Evolutionary conservation across 495 filamentous ascomycete genomes (phyloP).

Genomic region (Podospora bellae-mahoneyi): DNA sequence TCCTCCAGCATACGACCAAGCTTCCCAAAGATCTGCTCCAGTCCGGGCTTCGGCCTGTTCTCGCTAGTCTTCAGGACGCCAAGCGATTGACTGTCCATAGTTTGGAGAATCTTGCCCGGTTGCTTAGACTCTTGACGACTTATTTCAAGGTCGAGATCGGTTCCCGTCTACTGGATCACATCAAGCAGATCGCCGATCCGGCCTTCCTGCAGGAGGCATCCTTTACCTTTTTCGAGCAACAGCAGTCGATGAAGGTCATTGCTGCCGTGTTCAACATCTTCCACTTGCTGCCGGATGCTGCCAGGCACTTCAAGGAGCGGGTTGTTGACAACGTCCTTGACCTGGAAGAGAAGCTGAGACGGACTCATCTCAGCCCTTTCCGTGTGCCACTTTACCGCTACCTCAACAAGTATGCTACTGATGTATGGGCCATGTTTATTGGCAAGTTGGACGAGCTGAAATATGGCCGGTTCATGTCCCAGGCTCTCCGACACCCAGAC

Average conservation of each 20-base stretch:
- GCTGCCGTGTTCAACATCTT: constrained; percentile 94
- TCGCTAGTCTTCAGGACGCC: constrained; percentile 93
- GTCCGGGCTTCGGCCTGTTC: constrained; percentile 86
- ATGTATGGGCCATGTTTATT: constrained; percentile 76
- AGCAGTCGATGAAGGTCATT: constrained; percentile 85
- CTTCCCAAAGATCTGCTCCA: constrained; percentile 94
- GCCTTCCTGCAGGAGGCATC: constrained; percentile 80
- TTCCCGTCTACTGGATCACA: constrained; percentile 81
- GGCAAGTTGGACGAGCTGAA: constrained; percentile 72
- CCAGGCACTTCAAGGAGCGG: constrained; percentile 82
- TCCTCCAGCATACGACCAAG: constrained; percentile 83
- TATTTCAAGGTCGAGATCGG: constrained; percentile 99
- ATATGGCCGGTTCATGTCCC: constrained; percentile 91
- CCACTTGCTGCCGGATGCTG: constrained; percentile 84
- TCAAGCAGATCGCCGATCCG: constrained; percentile 84
- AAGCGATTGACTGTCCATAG: constrained; percentile 85
- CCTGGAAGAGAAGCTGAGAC: constrained; percentile 77
- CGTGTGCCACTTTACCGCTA: constrained; percentile 89
- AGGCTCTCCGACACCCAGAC: constrained; percentile 74
- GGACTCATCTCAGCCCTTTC: constrained; percentile 93
- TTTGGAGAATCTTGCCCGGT: constrained; percentile 82
- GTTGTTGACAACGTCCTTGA: constrained; percentile 86
- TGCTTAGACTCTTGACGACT: constrained; percentile 87
- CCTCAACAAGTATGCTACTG: constrained; percentile 85
- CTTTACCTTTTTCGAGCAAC: constrained; percentile 90